Conservation (phyloP, 768 basidiomycete species). For the Tricholoma flavovirens region DNA sequence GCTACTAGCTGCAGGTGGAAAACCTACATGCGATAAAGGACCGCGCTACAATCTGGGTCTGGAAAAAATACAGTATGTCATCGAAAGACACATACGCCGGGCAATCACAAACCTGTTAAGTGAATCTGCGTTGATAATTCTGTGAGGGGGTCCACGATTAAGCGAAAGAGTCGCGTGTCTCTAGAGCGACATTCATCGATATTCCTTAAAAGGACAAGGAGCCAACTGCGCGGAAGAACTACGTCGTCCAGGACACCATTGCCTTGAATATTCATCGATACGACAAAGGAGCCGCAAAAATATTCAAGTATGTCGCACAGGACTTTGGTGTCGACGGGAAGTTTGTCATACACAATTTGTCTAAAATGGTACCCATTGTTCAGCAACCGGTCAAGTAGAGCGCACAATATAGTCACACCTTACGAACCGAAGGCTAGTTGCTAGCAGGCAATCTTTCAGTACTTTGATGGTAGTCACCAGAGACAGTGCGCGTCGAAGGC, state of each 20-base stretch:
- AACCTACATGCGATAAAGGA: slow-evolving; percentile 43
- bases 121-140: slow-evolving; percentile 23
- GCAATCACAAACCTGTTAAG: background rate
- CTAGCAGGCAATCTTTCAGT: slow-evolving; percentile 17
- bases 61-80: slow-evolving; percentile 9
- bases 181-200: slow-evolving; percentile 2
- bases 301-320: slow-evolving; percentile 50
- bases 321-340: slow-evolving; percentile 40
- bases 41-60: slow-evolving; percentile 28
- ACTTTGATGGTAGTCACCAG: background rate
- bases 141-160: slow-evolving; percentile 15
- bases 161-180: background rate
- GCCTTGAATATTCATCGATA: slow-evolving; percentile 19
- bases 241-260: slow-evolving; percentile 31
- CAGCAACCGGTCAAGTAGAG: background rate
- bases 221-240: slow-evolving; percentile 51
- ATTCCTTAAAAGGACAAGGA: slow-evolving; percentile 21
- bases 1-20: background rate
- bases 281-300: slow-evolving; percentile 33
- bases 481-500: background rate
- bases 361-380: slow-evolving; percentile 22
- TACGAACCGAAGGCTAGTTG: slow-evolving; percentile 33
- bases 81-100: too few relatives aligned
- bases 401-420: slow-evolving; percentile 24
- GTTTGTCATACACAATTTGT: slow-evolving; percentile 30